Conservation (phyloP, 1,139 yeast species). For the Candida freyschussii region DNA sequence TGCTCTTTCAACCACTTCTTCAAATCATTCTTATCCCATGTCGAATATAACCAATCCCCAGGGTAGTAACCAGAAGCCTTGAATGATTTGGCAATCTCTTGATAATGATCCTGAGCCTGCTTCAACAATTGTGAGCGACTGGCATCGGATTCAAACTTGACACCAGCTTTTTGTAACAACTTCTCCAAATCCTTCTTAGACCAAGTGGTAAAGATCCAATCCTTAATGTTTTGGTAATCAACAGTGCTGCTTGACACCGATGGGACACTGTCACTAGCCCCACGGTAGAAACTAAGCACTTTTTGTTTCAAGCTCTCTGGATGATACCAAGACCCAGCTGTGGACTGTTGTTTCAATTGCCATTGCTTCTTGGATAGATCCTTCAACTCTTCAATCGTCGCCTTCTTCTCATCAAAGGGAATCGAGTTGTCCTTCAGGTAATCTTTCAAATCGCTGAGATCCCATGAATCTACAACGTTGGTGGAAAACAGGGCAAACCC, state of each 20-base stretch:
- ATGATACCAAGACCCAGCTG: slow-evolving; percentile 13
- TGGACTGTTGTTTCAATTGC: slow-evolving; percentile 21
- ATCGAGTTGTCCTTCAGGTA: slow-evolving; percentile 34
- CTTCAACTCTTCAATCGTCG: slow-evolving; percentile 32
- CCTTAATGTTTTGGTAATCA: slow-evolving; percentile 16
- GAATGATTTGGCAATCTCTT: slow-evolving; percentile 32
- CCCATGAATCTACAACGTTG: slow-evolving; percentile 27
- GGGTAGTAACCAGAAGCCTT: slow-evolving; percentile 44
- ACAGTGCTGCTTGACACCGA: slow-evolving; percentile 3
- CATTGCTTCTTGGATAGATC: slow-evolving; percentile 34
- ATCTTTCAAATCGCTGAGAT: slow-evolving; percentile 29
- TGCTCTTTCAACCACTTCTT: slow-evolving; percentile 44
- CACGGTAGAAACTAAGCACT: slow-evolving; percentile 13
- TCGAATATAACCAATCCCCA: slow-evolving; percentile 44
- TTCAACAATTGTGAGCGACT: slow-evolving; percentile 31
- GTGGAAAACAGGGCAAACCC: slow-evolving; percentile 13
- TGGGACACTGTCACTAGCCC: slow-evolving; percentile 2
- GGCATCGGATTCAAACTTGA: slow-evolving; percentile 30
- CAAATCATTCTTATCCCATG: slow-evolving; percentile 42
- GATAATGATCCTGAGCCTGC: slow-evolving; percentile 36
- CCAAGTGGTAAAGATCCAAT: slow-evolving; percentile 46
- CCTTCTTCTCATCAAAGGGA: slow-evolving; percentile 21
- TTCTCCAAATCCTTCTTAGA: slow-evolving; percentile 36
- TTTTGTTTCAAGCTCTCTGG: slow-evolving; percentile 15
- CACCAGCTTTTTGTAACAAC: slow-evolving; percentile 34